Base-by-base conservation (phyloP, 176 grass and related monocot genomes). In the Tillandsia leiboldiana region DNA sequence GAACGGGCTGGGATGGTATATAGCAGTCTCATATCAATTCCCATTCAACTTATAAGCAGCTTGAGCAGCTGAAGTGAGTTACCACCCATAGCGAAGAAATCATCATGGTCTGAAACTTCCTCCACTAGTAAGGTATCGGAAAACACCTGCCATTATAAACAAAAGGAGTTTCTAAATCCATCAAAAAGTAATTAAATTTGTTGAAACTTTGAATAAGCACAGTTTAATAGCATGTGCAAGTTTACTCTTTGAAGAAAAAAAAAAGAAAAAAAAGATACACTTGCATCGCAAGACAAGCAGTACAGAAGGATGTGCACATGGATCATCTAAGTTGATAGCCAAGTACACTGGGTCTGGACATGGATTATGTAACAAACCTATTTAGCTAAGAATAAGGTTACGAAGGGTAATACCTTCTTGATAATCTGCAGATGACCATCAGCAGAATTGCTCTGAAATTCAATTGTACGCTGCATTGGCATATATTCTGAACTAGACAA, bases 41-140 rank as follows among this genome's bases (percentile, higher is more conserved):
- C 83, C 73, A n/a, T n/a, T n/a, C n/a, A 96, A 80, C 62, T 85
- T 87, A 73, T 96, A 82, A 5, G 88, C 81, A 33, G 81, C 76
- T 70, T 89, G 88, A 4, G 92, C 92, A 8, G 92, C 88, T 78
- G 83, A 83, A 96, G 83, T 78, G 92, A 96, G 79, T 86, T 80
- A 81, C 92, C 88, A 49, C 92, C 92, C 75, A 85, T 73, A 20
- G 67, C 17, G 33, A 96, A 96, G 78, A 96, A 96, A 77, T 91
- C 86, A 81, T 91, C 92, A 83, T 69, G 67, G 6, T 96, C 88
- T 5, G 80, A 86, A 82, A 96, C 77, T 85, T 89, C 83, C 67
- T 84, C 52, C 70, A 92, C 69, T 42, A 69, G 82, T 54, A 96
- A 64, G 11, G 58, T 81, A 52, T 92, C 88, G 78, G 70, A 72